Evolutionary conservation across 345 rosid species (phyloP).

Genomic region (Chamaenerion angustifolium): DNA sequence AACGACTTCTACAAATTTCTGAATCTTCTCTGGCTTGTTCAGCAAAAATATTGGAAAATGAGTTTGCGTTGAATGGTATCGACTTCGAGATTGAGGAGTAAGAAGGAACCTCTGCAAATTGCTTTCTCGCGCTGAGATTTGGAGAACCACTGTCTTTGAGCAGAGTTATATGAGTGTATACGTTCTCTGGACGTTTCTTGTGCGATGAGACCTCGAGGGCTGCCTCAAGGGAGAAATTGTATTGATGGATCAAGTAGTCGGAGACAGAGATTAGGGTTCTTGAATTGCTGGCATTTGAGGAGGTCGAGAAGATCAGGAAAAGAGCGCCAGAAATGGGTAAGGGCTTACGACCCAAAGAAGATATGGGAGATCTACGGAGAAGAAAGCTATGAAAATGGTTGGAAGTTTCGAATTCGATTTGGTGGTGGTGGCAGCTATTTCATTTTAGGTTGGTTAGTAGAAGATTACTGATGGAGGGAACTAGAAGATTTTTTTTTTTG

Average conservation of each 20-base stretch:
- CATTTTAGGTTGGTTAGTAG: too few species aligned
- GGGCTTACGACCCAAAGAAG: background rate
- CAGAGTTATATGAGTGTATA: background rate
- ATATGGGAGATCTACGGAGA: background rate
- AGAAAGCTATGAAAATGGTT: background rate
- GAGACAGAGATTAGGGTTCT: background rate
- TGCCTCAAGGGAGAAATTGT: background rate
- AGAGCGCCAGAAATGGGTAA: background rate
- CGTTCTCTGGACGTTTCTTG: background rate
- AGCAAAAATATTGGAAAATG: background rate
- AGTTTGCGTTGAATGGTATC: background rate
- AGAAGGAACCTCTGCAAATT: background rate
- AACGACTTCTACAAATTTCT: background rate
- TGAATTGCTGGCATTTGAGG: background rate
- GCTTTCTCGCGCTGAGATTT: background rate
- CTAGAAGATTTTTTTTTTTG: too few species aligned
- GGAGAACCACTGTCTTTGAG: background rate
- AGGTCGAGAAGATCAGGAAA: too few species aligned
- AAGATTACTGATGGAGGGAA: too few species aligned
- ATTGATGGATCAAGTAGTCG: background rate
- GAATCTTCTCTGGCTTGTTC: slow-evolving; percentile 2
- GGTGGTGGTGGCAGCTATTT: background rate
- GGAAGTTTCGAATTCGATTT: background rate
- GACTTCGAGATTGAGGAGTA: background rate
- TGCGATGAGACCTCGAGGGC: slow-evolving; percentile 1